Evolutionary conservation across 2,329 filamentous ascomycete genomes (phyloP).

Genomic region (Harringtonia aguacate): DNA sequence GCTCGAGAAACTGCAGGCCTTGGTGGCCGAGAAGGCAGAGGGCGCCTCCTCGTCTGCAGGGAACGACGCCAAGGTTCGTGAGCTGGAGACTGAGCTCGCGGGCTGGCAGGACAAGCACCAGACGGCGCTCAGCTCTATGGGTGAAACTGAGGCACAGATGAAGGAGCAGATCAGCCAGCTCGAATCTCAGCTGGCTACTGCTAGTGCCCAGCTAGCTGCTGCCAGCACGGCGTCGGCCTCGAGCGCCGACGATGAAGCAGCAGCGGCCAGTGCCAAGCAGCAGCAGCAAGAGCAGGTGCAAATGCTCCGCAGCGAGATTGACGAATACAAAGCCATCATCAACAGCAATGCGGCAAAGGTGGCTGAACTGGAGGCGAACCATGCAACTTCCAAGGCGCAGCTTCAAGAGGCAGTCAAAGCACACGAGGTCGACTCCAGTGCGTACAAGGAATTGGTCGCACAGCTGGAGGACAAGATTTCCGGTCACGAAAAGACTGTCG

Average conservation of each 20-base stretch:
- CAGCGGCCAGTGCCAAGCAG: too few relatives aligned
- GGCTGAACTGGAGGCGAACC: constrained; percentile 61
- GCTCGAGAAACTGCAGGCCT: constrained; percentile 54
- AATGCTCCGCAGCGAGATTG: constrained; percentile 61
- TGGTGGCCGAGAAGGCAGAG: constrained; percentile 27
- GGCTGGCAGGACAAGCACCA: constrained; percentile 71
- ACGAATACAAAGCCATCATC: constrained; percentile 69
- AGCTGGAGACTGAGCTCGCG: constrained; percentile 60
- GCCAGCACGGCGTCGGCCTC: constrained; percentile 16
- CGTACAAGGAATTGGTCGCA: constrained; percentile 35
- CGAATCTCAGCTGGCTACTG: constrained; percentile 46
- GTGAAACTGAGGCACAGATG: constrained; percentile 62
- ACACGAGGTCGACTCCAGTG: constrained; percentile 41
- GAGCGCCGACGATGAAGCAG: constrained; percentile 22
- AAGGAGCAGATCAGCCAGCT: constrained; percentile 62
- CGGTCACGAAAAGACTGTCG: constrained; percentile 47
- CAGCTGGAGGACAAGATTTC: constrained; percentile 48
- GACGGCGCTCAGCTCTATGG: constrained; percentile 57
- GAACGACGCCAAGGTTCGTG: constrained; percentile 17
- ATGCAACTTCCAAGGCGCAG: constrained; percentile 54
- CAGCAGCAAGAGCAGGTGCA: constrained; percentile 49
- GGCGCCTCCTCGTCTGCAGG: constrained; percentile 4
- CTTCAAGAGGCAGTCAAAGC: constrained; percentile 49
- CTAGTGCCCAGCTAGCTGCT: constrained; percentile 38
- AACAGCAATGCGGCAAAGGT: constrained; percentile 58